phyloP scores from a whole-genome alignment of 2,329 filamentous ascomycete genomes.

The Ascochyta rabiei region DNA sequence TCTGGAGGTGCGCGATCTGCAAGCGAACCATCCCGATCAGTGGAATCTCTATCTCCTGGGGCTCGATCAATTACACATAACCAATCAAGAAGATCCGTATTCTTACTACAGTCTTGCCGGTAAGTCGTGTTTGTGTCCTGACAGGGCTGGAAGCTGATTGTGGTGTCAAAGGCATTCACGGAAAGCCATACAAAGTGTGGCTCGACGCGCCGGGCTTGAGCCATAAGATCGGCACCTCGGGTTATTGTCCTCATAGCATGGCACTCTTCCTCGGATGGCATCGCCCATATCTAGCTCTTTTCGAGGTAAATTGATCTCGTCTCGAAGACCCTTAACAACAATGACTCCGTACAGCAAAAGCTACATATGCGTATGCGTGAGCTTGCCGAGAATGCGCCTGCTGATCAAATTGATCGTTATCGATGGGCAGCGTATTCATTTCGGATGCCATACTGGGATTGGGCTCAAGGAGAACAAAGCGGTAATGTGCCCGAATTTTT shows the following conservation, averaged over 20 bases:
- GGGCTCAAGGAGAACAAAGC: slow-evolving; percentile 31
- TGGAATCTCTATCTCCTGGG: slow-evolving; percentile 81
- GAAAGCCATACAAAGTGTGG: slow-evolving; percentile 45
- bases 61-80: slow-evolving; percentile 71
- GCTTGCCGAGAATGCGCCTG: slow-evolving; percentile 26
- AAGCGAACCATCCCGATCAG: slow-evolving; percentile 62
- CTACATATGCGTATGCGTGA: slow-evolving; percentile 30
- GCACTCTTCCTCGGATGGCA: slow-evolving; percentile 86
- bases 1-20: slow-evolving; percentile 70
- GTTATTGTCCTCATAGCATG: slow-evolving; percentile 80
- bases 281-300: slow-evolving; percentile 74
- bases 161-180: slow-evolving; percentile 38
- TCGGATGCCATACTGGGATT: slow-evolving; percentile 46
- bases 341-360: slow-evolving; percentile 33
- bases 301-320: slow-evolving; percentile 53
- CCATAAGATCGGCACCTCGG: slow-evolving; percentile 47
- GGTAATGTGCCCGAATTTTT: slow-evolving; percentile 37
- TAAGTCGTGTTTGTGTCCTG: slow-evolving; percentile 40
- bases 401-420: slow-evolving; percentile 27
- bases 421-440: slow-evolving; percentile 35
- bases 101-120: slow-evolving; percentile 82
- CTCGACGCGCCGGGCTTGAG: slow-evolving; percentile 38
- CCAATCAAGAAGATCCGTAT: slow-evolving; percentile 65
- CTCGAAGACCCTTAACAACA: neutral
- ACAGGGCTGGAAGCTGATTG: no score